Percentiles rank a stretch among this genome's conserved stretches.
Conservation (phyloP, 1,284 basidiomycete genomes). For the Coniferiporia sulphurascens region DNA sequence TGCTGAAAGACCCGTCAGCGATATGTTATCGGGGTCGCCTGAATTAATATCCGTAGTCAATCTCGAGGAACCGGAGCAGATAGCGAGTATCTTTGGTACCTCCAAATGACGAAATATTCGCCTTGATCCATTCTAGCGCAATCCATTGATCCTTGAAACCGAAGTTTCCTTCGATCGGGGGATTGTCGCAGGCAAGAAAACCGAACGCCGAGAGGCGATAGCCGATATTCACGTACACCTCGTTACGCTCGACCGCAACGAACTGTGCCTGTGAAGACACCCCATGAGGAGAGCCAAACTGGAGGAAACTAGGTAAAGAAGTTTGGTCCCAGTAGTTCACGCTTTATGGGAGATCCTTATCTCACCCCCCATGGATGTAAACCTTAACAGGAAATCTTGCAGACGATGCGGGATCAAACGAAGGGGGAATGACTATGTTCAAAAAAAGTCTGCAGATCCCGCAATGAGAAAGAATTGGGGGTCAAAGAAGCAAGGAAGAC, state of each 20-base stretch:
- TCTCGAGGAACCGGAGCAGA: neutral
- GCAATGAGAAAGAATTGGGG: neutral
- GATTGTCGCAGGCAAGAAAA: conserved; percentile 61
- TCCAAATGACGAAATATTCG: conserved; percentile 57
- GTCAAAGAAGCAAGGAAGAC: neutral
- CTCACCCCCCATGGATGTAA: conserved; percentile 71
- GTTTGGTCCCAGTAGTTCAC: neutral
- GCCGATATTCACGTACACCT: conserved; percentile 70
- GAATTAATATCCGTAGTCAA: neutral
- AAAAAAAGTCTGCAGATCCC: conserved; percentile 48
- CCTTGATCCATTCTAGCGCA: conserved; percentile 53
- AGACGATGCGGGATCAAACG: conserved; percentile 36
- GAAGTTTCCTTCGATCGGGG: conserved; percentile 60
- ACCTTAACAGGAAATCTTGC: conserved; percentile 60
- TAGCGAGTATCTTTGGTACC: conserved; percentile 32
- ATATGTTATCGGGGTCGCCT: conserved; percentile 57
- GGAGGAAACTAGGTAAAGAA: conserved; percentile 53
- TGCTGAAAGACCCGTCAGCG: conserved; percentile 64
- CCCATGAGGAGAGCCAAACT: conserved; percentile 69
- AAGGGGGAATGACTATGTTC: conserved; percentile 63
- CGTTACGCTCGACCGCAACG: conserved; percentile 54
- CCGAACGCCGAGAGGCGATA: conserved; percentile 72
- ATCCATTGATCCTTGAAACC: conserved; percentile 79
- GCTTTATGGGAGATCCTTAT: neutral
- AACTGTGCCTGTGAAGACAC: conserved; percentile 60